Evolutionary conservation across 2,329 filamentous ascomycete genomes (phyloP).

Genomic region (Aspergillus alliaceus): DNA sequence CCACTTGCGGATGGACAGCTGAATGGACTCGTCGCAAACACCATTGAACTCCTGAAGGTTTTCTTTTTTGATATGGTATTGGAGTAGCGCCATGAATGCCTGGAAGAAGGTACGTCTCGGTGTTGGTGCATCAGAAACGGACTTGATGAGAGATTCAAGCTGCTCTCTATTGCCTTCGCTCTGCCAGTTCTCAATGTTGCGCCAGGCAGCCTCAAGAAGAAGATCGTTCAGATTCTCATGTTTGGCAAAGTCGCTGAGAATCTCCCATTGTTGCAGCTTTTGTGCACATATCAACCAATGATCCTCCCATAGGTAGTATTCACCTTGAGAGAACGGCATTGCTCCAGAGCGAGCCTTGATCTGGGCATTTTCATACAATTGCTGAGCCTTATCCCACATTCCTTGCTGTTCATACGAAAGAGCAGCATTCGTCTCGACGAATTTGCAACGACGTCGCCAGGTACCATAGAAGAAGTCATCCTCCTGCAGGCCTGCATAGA

Average conservation of each 20-base stretch:
- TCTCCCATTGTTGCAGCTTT: slow-evolving; percentile 98
- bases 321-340: slow-evolving; percentile 91
- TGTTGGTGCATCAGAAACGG: slow-evolving; percentile 95
- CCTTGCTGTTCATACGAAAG: slow-evolving; percentile 98
- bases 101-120: slow-evolving; percentile 95
- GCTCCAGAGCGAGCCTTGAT: slow-evolving; percentile 95
- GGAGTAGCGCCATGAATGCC: slow-evolving; percentile 94
- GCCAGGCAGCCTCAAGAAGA: slow-evolving; percentile 91
- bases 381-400: slow-evolving; percentile 99
- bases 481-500: slow-evolving; percentile 88
- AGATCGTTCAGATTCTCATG: slow-evolving; percentile 98
- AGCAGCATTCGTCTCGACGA: slow-evolving; percentile 95
- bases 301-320: slow-evolving; percentile 99
- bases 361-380: slow-evolving; percentile 93
- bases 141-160: slow-evolving; percentile 90
- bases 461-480: slow-evolving; percentile 97
- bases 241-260: slow-evolving; percentile 94
- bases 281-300: slow-evolving; percentile 98
- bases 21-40: slow-evolving; percentile 93
- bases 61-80: slow-evolving; percentile 88
- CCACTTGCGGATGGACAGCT: slow-evolving; percentile 97
- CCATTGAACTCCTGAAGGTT: slow-evolving; percentile 77
- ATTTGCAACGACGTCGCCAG: slow-evolving; percentile 92
- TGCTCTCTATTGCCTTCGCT: slow-evolving; percentile 82
- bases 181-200: slow-evolving; percentile 93